Base-by-base conservation (phyloP, 495 filamentous ascomycete genomes). In the Xeromyces bisporus region DNA sequence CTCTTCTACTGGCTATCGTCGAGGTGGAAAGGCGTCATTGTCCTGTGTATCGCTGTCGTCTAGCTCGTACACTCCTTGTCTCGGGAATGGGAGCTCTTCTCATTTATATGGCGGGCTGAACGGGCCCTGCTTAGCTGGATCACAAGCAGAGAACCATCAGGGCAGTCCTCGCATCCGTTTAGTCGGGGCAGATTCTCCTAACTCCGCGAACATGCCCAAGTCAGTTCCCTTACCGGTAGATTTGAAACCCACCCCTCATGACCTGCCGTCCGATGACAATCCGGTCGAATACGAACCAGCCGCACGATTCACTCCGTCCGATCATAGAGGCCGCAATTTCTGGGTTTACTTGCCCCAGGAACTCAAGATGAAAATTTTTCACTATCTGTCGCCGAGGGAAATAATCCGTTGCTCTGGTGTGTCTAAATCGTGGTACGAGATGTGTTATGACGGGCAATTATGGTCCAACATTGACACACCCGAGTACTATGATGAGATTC, bases 391-490 rank as follows among this genome's bases (percentile, higher is more conserved):
- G 16, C 85, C 87, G 7, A 81, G 72, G 42, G 77, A 96, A 47
- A 71, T 97, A 28, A 70, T 96, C 7, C 73, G 80, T 32, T 72
- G 69, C 28, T 91, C 89, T 3, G 53, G 66, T 9, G 78, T 92
- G n/a, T 84, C 73, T 43, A 83, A 72, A 43, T 48, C 65, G 10
- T 96, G 89, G 67, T 62, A 93, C 50, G 57, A 66, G 18, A 77
- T 84, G 62, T 94, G 87, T 56, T 93, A 83, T 39, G 89, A 97
- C 50, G 89, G 89, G 6, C 89, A 97, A 53, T 57, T 97, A 11
- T 97, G 89, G 89, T 69, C 68, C 0, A 68, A 65, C 28, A 64
- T 96, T 25, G 84, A 96, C 46, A 77, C 83, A 0, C 72, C 86
- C 0, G 73, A 77, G 18, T 96, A 83, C 50, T 97, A 97, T 47